Percentiles rank a stretch among this genome's conserved stretches.
Evolutionary conservation across 768 basidiomycete genomes (phyloP).

Genomic region (Hericium erinaceus): DNA sequence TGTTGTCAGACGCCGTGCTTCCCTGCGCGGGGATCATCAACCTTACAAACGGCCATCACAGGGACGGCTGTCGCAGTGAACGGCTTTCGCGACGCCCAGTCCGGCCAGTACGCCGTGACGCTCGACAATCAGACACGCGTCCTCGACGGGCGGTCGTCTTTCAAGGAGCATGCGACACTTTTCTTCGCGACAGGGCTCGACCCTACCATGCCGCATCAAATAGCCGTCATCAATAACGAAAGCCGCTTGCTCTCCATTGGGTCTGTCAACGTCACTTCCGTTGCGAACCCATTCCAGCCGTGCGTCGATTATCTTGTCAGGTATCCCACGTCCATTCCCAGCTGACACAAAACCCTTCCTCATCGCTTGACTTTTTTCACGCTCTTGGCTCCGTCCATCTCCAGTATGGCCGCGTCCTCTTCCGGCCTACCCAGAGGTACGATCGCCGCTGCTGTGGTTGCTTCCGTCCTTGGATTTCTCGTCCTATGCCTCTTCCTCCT

Average conservation of each 20-base stretch:
- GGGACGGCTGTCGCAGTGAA: conserved; percentile 53
- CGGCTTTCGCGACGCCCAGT: conserved; percentile 48
- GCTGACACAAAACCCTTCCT: not conserved
- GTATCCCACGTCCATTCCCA: not conserved
- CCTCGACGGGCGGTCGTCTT: conserved; percentile 45
- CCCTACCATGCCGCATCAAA: conserved; percentile 33
- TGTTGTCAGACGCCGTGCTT: too few species aligned
- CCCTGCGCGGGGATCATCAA: too few species aligned
- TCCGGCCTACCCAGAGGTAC: conserved; percentile 38
- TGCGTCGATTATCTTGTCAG: not conserved
- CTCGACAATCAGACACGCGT: conserved; percentile 41
- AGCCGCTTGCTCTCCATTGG: conserved; percentile 38
- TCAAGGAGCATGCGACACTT: conserved; percentile 43
- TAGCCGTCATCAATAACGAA: conserved; percentile 42
- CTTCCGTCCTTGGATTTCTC: conserved; percentile 42
- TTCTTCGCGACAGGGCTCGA: conserved; percentile 59
- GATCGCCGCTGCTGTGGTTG: conserved; percentile 57
- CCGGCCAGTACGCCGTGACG: conserved; percentile 50
- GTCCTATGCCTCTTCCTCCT: conserved; percentile 36
- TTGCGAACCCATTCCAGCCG: conserved; percentile 7
- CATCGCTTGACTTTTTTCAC: not conserved
- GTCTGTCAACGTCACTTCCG: conserved; percentile 41
- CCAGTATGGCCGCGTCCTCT: conserved; percentile 11
- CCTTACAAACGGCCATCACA: not conserved
- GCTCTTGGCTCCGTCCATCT: too few species aligned